These are phyloP conservation scores for Globisporangium spinosum DNA, from an alignment of 352 stramenopile species.

Conservation along the genomic window DNA sequence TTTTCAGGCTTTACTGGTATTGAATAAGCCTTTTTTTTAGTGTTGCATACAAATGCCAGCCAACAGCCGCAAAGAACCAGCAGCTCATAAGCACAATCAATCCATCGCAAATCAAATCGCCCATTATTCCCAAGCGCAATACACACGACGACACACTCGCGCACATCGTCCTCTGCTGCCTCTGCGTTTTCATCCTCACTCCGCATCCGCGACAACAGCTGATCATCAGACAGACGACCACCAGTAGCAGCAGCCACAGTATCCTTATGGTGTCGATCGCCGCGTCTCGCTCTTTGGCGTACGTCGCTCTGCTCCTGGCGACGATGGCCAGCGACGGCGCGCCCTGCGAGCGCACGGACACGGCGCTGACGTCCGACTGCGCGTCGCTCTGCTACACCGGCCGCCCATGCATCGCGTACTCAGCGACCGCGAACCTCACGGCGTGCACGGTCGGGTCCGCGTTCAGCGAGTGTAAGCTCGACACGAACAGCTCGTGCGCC, in stretches of 20 bases:
- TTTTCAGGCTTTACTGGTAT: neutral
- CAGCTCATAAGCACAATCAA: too few relatives aligned
- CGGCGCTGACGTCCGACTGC: slow-evolving; percentile 50
- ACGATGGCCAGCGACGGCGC: neutral
- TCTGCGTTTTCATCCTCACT: neutral
- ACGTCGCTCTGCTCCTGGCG: neutral
- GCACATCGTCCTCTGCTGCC: neutral
- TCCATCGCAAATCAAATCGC: too few relatives aligned
- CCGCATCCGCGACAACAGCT: neutral
- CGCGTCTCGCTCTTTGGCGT: neutral
- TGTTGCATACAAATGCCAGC: too few relatives aligned
- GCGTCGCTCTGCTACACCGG: slow-evolving; percentile 45
- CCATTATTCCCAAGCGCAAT: neutral
- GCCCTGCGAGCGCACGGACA: slow-evolving; percentile 36
- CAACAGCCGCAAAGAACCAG: too few relatives aligned
- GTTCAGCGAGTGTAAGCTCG: slow-evolving; percentile 29
- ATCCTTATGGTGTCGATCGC: neutral
- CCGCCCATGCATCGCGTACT: slow-evolving; percentile 52
- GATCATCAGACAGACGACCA: neutral
- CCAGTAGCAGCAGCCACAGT: too few relatives aligned
- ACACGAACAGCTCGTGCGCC: slow-evolving; percentile 27
- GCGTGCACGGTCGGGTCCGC: slow-evolving; percentile 3
- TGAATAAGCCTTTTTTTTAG: too few relatives aligned
- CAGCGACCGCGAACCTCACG: slow-evolving; percentile 12
- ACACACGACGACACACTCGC: neutral